Conservation (phyloP, 768 basidiomycete genomes). For the Favolaschia claudopus region DNA sequence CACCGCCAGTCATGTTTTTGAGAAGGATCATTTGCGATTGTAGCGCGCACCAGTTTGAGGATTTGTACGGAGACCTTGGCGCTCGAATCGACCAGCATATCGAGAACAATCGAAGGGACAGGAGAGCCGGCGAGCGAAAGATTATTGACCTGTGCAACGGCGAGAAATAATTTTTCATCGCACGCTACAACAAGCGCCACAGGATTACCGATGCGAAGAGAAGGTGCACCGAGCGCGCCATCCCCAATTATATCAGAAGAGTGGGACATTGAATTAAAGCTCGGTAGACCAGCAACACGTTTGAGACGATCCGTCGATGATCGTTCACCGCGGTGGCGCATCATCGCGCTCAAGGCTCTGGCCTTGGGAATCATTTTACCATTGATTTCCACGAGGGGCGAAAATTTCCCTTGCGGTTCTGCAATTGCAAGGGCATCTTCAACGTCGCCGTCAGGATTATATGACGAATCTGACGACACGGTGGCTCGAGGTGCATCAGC, state of each 20-base stretch:
- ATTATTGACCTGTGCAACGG: not conserved
- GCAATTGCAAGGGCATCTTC: not conserved
- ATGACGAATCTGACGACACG: too few relatives aligned
- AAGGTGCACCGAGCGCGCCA: not conserved
- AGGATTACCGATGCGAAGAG: slow-evolving; percentile 1
- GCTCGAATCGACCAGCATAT: not conserved
- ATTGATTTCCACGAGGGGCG: not conserved
- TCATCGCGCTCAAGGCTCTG: not conserved
- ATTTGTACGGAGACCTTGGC: not conserved
- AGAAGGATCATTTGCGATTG: not conserved
- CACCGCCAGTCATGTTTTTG: slow-evolving; percentile 1
- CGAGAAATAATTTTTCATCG: not conserved
- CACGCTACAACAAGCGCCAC: not conserved
- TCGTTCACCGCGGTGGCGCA: not conserved
- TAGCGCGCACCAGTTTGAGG: not conserved
- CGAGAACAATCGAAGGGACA: not conserved
- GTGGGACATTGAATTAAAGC: not conserved
- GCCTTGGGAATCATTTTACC: slow-evolving; percentile 4
- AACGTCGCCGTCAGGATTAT: not conserved
- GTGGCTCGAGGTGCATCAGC: too few relatives aligned
- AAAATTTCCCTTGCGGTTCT: not conserved
- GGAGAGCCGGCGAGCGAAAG: not conserved
- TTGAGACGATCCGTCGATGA: slow-evolving; percentile 1
- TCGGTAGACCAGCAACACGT: slow-evolving; percentile 2
- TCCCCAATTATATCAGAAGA: too few relatives aligned